phyloP scores from a whole-genome alignment of 306 rosid genomes.

The Nissolia schottii region DNA sequence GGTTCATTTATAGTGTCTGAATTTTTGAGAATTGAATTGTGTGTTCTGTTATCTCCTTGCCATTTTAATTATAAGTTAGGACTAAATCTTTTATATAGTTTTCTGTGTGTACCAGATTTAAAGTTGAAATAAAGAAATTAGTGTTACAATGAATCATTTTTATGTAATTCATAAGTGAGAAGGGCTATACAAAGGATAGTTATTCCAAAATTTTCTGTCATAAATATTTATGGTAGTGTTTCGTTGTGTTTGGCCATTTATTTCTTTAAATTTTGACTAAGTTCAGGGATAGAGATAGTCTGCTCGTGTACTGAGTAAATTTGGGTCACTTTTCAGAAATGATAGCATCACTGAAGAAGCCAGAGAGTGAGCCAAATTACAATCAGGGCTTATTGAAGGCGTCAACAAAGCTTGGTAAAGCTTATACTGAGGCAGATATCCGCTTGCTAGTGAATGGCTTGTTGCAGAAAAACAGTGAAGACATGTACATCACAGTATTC shows the following conservation, averaged over 20 bases:
- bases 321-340: constrained; percentile 45
- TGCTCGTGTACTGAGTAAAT: background rate
- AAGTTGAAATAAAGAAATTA: background rate
- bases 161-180: background rate
- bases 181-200: background rate
- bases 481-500: constrained; percentile 43
- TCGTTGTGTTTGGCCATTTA: background rate
- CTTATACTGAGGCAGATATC: constrained; percentile 50
- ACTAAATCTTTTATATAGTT: background rate
- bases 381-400: constrained; percentile 48
- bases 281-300: background rate
- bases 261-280: background rate
- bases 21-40: background rate
- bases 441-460: constrained; percentile 50
- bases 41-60: too few relatives aligned
- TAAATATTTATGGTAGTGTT: background rate
- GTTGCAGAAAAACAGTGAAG: constrained; percentile 50
- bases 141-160: background rate
- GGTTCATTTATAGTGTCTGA: background rate
- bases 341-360: constrained; percentile 44
- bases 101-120: background rate
- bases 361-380: constrained; percentile 42
- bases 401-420: constrained; percentile 57
- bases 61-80: background rate
- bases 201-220: background rate